Evolutionary conservation across 202 grass and related monocot genomes (phyloP), one percentile per base, ranked within the genome.

Genomic region (Setaria viridis): DNA sequence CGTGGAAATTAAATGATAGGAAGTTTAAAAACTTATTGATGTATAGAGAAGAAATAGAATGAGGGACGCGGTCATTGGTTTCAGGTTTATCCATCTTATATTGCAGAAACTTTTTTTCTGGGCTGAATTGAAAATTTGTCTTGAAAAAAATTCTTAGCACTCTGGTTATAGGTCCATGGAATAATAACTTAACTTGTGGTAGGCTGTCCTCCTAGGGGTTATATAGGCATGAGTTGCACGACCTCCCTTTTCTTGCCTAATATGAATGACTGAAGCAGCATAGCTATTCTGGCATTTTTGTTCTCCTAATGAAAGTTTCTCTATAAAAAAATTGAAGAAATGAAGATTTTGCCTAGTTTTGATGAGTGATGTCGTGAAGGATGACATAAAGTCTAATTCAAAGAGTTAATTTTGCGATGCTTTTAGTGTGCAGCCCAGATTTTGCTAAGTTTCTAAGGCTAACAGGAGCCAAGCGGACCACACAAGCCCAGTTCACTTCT

Each of bases 341-440:
- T 53, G 42, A 51, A 65, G 46, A 65, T 66, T 54, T 76, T 49
- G 11, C 33, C 33, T 55, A 54, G 25, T 65, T 47, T 80, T 80
- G 37, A 14, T 58, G 15, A 35, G 16, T 67, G 14, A 76, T 76
- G 33, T 8, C n/a, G 8, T 35, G 57, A 43, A 62, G 15, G 53
- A 76, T 76, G 59, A 14, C 70, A 42, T 29, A 66, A 43, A 65
- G 30, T 76, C 45, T 67, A n/a, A 39, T 51, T 70, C 21, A 0
- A 67, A 16, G 29, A 20, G 49, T 70, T 77, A 33, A 34, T 69
- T 70, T 76, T 35, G 8, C 15, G 7, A 33, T 37, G 55, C 21
- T 62, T 62, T 63, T 70, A 37, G 12, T 11, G 41, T 66, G n/a
- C 11, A 74, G 30, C 57, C 10, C 16, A 67, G 34, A 16, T 19